A percentile compares a stretch with the other conserved stretches of the same genome.
Conservation (phyloP, 2,329 filamentous ascomycete species). For the Ustulina deusta region DNA sequence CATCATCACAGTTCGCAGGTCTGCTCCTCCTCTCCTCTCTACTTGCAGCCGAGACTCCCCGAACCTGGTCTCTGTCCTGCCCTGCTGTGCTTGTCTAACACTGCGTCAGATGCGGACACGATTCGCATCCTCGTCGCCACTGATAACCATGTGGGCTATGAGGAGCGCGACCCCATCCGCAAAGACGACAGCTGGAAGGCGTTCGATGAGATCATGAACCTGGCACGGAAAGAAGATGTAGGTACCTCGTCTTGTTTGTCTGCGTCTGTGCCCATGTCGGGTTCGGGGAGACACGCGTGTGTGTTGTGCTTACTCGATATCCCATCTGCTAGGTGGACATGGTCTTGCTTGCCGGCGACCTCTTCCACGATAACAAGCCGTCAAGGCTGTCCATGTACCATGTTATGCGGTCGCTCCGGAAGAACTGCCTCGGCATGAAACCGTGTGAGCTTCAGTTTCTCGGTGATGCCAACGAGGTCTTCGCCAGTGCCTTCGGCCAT, state of each 20-base stretch:
- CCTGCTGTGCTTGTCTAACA: slow-evolving; percentile 20
- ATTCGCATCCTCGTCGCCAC: slow-evolving; percentile 95
- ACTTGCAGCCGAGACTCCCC: background rate
- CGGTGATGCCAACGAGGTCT: slow-evolving; percentile 91
- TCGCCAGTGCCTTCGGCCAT: slow-evolving; percentile 88
- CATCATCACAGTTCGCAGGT: slow-evolving; percentile 46
- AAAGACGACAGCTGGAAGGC: slow-evolving; percentile 97
- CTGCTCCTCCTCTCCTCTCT: slow-evolving; percentile 23
- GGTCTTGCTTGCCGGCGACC: slow-evolving; percentile 92
- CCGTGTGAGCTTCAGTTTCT: slow-evolving; percentile 95
- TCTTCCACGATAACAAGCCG: slow-evolving; percentile 98
- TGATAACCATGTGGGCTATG: slow-evolving; percentile 97
- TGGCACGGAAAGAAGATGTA: slow-evolving; percentile 86
- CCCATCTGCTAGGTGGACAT: slow-evolving; percentile 78
- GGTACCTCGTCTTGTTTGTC: slow-evolving; percentile 32
- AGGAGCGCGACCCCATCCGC: slow-evolving; percentile 92
- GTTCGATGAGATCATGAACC: slow-evolving; percentile 93
- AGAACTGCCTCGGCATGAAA: slow-evolving; percentile 95
- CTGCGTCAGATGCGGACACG: slow-evolving; percentile 74
- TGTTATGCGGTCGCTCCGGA: slow-evolving; percentile 92
- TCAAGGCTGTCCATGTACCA: slow-evolving; percentile 96
- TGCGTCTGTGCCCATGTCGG: background rate
- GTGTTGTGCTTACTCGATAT: slow-evolving; percentile 30
- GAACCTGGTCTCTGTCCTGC: background rate
- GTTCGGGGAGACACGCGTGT: background rate